Evolutionary conservation across 352 stramenopile species (phyloP), one percentile per base, ranked within the genome.

Genomic region (Phytophthora pini): DNA sequence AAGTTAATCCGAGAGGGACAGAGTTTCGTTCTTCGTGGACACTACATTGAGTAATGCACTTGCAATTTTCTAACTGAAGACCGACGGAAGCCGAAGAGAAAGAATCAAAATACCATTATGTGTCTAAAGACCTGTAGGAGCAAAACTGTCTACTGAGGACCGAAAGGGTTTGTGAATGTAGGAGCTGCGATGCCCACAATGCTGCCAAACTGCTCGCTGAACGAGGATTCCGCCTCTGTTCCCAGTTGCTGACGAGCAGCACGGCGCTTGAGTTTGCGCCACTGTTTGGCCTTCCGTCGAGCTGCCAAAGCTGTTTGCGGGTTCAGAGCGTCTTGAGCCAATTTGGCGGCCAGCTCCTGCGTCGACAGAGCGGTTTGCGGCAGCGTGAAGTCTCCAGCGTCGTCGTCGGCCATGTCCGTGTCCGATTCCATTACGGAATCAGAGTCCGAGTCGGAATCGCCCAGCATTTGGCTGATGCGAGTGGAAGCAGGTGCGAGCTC

Each of bases 251-350:
- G 80, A 2, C 76, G 72, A 22, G 77, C 77, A n/a, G 79, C 76
- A 24, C 80, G 80, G 5, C 84, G 80, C 59, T 93, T 93, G 22
- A 90, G 78, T 57, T 93, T 93, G 40, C 84, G 80, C 82, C 80
- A 87, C 38, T 85, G 74, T 54, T 93, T 93, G 27, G 84, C 84
- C 49, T 87, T 89, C 24, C 83, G 74, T 55, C 83, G 71, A 38
- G 80, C 80, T 12, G 79, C 57, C 58, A 80, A 59, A 3, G 84
- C 82, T 15, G 82, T 84, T 56, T 80, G 74, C 34, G 80, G 78
- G 60, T 91, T 89, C 39, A 89, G 56, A 8, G 72, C 70, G 53
- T 93, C 84, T 40, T 81, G 74, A 9, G 65, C 62, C 43, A 88
- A 74, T 68, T 90, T 93, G 44, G 63, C 54, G 10, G 72, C 71